Evolutionary conservation across 2,329 filamentous ascomycete species (phyloP), one percentile per base, ranked within the genome.

Genomic region (Apiospora sp.): DNA sequence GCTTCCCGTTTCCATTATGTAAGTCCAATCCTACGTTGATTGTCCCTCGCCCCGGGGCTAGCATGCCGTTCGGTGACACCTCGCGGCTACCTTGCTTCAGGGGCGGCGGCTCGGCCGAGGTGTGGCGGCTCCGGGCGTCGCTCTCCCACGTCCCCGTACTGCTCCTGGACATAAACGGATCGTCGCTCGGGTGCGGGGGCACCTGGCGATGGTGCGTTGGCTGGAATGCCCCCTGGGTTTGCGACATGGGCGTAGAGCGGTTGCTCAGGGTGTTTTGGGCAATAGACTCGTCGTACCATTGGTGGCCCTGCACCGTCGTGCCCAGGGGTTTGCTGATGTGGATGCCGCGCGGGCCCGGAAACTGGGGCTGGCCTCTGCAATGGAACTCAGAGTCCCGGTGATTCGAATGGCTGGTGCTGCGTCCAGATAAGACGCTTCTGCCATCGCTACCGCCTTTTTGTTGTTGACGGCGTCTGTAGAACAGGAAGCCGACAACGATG

Each of bases 241-340:
- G 58, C 34, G 58, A 64, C 30, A 64, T 41, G 22, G 44, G 44
- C 13, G 67, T 69, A 13, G 67, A 49, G 67, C 24, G 30, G 44
- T 48, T 49, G 44, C 67, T 69, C 44, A 49, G 24, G 27, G 67
- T 69, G 43, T 49, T 49, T 27, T 69, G 44, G 27, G 44, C 67
- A 12, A 48, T 69, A 27, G 34, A 49, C 27, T 69, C 67, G 27
- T 49, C 48, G 27, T 49, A 49, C 67, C 48, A 49, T 27, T 34
- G 27, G 67, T 69, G 58, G 19, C 58, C 22, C 58, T 64, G 58
- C 22, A 64, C 34, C 19, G 58, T 64, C 19, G 58, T 69, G 7
- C 67, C 67, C 27, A 69, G 34, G 27, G 67, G 67, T 16, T 46
- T 49, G 67, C 67, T 69, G 67, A 69, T 69, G 16, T 69, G 27